Conservation (phyloP, 208 protist species). For the Wallacemonas rigidus region DNA sequence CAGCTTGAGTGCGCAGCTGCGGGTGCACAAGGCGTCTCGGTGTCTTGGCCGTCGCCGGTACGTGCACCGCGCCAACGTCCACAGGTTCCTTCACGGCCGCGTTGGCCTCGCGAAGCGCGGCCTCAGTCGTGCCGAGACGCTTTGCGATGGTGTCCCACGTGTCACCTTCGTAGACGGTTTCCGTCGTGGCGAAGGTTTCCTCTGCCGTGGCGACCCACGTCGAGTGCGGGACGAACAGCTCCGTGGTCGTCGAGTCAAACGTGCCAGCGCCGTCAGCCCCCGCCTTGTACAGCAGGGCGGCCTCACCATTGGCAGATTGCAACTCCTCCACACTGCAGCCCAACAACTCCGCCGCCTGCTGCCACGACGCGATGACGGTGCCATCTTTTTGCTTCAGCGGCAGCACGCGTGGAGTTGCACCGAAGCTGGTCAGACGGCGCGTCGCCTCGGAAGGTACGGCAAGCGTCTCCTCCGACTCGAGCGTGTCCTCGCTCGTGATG, state of each 20-base stretch:
- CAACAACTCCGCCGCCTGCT: constrained; percentile 63
- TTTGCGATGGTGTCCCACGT: constrained; percentile 53
- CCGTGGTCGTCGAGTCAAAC: constrained; percentile 55
- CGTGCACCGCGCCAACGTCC: constrained; percentile 27
- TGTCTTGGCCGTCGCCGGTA: constrained; percentile 44
- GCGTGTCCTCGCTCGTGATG: constrained; percentile 25
- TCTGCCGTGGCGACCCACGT: constrained; percentile 33
- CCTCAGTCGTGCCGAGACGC: constrained; percentile 56
- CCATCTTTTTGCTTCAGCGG: constrained; percentile 35
- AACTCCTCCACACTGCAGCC: constrained; percentile 85
- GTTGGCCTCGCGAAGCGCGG: constrained; percentile 54
- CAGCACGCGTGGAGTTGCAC: constrained; percentile 42
- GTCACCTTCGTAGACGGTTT: constrained; percentile 62
- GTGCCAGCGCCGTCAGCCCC: constrained; percentile 30
- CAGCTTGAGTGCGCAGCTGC: constrained; percentile 67
- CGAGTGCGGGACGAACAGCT: constrained; percentile 70
- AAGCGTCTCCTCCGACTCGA: constrained; percentile 45
- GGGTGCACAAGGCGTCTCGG: constrained; percentile 68
- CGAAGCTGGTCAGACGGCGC: constrained; percentile 58
- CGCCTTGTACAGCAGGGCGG: constrained; percentile 55
- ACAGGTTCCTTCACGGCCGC: constrained; percentile 24
- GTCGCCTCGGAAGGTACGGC: constrained; percentile 53
- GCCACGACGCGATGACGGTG: constrained; percentile 47
- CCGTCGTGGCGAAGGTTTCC: constrained; percentile 56
- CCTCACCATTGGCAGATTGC: constrained; percentile 74